Conservation (phyloP, 176 grass and related monocot species). For the Elaeis guineensis region DNA sequence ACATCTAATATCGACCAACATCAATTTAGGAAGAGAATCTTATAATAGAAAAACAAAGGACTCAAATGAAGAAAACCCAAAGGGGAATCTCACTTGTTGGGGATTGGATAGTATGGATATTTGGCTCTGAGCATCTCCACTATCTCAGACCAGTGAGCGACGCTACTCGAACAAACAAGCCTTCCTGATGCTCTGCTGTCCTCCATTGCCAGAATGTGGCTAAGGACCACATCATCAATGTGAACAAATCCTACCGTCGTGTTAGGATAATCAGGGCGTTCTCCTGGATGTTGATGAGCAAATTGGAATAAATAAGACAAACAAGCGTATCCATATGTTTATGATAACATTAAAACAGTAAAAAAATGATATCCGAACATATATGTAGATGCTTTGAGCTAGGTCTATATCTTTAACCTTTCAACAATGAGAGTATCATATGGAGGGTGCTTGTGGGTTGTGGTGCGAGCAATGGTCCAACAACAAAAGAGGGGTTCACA, state of each 20-base stretch:
- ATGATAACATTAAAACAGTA: too few species aligned
- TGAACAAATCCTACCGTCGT: constrained; percentile 70
- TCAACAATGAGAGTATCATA: constrained; percentile 50
- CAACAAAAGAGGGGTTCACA: constrained; percentile 79
- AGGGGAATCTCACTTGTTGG: constrained; percentile 20
- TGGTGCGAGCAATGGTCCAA: constrained; percentile 43
- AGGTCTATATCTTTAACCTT: constrained; percentile 11
- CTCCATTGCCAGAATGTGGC: constrained; percentile 81
- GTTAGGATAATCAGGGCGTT: constrained; percentile 44
- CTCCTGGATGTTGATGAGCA: constrained; percentile 16
- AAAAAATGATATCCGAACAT: too few species aligned
- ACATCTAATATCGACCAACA: constrained; percentile 25
- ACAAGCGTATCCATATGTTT: too few species aligned
- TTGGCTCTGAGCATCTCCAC: constrained; percentile 39
- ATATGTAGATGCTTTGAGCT: too few species aligned
- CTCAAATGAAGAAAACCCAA: background rate
- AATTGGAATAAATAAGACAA: too few species aligned
- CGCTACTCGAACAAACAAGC: constrained; percentile 57
- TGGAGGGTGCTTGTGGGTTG: constrained; percentile 47
- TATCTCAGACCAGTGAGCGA: constrained; percentile 72
- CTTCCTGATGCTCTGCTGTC: constrained; percentile 45
- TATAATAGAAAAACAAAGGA: background rate
- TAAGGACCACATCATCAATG: constrained; percentile 58
- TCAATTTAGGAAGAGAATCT: too few species aligned
- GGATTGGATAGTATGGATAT: constrained; percentile 50